These are phyloP conservation scores for Camellia oleifera DNA, from an alignment of 179 eudicot genomes.

Conservation along the genomic window DNA sequence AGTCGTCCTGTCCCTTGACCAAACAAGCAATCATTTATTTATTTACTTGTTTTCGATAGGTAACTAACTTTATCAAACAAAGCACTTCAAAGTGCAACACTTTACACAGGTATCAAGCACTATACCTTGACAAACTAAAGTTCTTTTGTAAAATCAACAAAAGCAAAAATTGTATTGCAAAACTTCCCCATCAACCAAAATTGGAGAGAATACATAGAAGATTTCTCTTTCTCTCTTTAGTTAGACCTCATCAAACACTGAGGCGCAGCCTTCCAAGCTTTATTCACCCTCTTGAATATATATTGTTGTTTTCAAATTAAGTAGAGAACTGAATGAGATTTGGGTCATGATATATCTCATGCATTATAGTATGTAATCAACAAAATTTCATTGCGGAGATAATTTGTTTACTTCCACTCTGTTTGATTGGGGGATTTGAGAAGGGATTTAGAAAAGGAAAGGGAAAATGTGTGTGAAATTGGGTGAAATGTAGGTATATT, in stretches of 20 bases:
- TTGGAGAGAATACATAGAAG: neutral
- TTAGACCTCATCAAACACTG: neutral
- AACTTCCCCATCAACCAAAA: neutral
- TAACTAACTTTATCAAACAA: too few species aligned
- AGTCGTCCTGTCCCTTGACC: too few species aligned
- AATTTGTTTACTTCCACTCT: neutral
- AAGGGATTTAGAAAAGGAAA: too few species aligned
- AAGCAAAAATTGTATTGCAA: neutral
- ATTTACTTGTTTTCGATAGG: too few species aligned
- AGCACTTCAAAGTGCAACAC: too few species aligned
- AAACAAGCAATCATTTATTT: too few species aligned
- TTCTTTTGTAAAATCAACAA: neutral
- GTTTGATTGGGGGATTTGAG: too few species aligned
- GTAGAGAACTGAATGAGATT: neutral
- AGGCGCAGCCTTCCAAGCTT: slow-evolving; percentile 5
- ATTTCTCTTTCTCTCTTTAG: neutral
- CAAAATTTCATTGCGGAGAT: neutral
- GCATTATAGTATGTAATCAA: neutral
- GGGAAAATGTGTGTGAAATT: too few species aligned
- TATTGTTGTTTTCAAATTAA: neutral
- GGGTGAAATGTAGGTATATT: too few species aligned
- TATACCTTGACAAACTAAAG: neutral
- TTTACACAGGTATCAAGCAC: neutral
- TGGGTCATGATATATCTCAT: neutral
- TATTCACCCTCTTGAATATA: neutral